These are phyloP conservation scores for Xylaria telfairii DNA, from an alignment of 495 filamentous ascomycete genomes.

Conservation along the genomic window DNA sequence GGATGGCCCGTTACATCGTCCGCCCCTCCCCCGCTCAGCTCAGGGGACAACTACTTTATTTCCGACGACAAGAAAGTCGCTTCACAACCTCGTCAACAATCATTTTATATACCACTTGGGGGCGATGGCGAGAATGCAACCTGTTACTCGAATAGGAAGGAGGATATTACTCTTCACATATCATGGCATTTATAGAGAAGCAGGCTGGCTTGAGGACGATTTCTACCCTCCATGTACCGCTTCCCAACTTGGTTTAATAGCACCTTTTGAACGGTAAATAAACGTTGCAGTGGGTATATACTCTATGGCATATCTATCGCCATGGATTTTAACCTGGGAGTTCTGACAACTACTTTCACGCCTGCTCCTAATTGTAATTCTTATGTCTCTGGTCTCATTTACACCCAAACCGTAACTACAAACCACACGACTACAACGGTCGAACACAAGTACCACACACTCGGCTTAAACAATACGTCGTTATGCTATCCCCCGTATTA, in stretches of 20 bases:
- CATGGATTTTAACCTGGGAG: slow-evolving; percentile 7
- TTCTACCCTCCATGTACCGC: not conserved
- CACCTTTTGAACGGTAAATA: not conserved
- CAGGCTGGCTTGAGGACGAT: not conserved
- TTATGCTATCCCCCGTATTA: slow-evolving; percentile 12
- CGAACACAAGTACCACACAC: slow-evolving; percentile 2
- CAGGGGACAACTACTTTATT: not conserved
- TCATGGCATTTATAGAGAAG: not conserved
- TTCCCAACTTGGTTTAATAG: not conserved
- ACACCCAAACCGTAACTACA: not conserved
- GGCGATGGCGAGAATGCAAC: not conserved
- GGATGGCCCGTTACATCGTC: not conserved
- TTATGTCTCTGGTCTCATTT: slow-evolving; percentile 11
- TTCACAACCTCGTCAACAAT: not conserved
- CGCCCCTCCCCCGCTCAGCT: not conserved
- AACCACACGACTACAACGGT: not conserved
- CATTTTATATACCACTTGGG: not conserved
- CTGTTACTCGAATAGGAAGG: not conserved
- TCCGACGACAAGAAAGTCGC: not conserved
- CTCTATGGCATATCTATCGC: not conserved
- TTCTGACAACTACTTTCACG: not conserved
- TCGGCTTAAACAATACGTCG: slow-evolving; percentile 1
- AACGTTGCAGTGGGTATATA: not conserved
- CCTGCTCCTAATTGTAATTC: slow-evolving; percentile 4
- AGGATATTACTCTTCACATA: not conserved